Base-by-base conservation (phyloP, 768 basidiomycete species). In the Russula sp. region DNA sequence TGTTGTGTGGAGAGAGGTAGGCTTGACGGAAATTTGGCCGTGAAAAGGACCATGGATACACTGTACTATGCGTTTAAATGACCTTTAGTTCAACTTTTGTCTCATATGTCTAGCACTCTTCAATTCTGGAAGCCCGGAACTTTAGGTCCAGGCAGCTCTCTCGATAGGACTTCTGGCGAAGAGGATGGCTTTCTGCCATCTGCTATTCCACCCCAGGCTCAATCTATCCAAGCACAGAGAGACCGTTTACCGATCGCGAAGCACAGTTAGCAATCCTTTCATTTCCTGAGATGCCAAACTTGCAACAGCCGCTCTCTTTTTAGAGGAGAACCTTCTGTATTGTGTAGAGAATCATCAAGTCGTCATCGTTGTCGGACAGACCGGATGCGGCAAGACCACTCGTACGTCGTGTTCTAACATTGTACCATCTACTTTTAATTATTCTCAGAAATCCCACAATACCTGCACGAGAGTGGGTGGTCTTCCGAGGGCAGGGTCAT, bases 361-460 rank as follows among this genome's bases (percentile, higher is more conserved):
- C 9, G 80, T 87, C 2, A 91, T 98, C 53, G 86, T 98, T 6
- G 90, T 96, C 9, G 96, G 90, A 9, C 90, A 98, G 69, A 98
- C 97, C 0, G 97, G 97, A 3, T 97, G 91, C 61, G 97, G 97
- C 49, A 98, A 99, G 76, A 96, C 94, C 7, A 99, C 96, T 65
- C 96, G 94, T 96, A 66, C 72, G 89, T 49, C 20, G 79, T 35
- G 47, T 32, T 34, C 1, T 35, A 34, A 8, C 61, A 20, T 34
- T 35, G 29, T 59, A 10, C 29, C 8, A 36, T 18, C 39, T 22
- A 43, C n/a, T 18, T 34, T 13, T 39, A 9, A 36, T 61, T 43
- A 56, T 53, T 16, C 48, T 10, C 66, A 98, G 93, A 99, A 73
- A 80, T 99, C 48, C 96, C 97, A 1, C 97, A 98, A 74, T 99